Base-by-base conservation (phyloP, 1,284 basidiomycete species). In the Pterula multifida region DNA sequence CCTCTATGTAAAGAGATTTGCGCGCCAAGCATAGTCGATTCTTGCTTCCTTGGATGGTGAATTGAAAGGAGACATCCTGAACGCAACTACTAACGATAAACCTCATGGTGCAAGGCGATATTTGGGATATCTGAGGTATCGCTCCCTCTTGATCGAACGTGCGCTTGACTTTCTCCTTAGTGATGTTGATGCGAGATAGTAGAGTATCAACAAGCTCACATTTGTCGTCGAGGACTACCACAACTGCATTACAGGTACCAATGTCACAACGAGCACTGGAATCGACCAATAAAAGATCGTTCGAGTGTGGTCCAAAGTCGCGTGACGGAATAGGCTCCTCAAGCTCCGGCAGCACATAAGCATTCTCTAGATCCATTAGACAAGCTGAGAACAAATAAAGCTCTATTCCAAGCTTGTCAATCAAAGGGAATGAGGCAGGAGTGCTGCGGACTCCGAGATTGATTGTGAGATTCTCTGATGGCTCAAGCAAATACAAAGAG, bases 11-110 rank as follows among this genome's bases (percentile, higher is more conserved):
- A 13, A 52, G 48, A 1, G 61, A 65, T 51, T 60, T 63, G 21
- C 65, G 55, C 3, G 64, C 63, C 12, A 66, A 45, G 1, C 64
- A 55, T 3, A 64, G 50, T 36, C 53, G 58, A 47, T 55, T 32
- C 32, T 61, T 54, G 4, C 56, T 58, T 9, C 62, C 66, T 2
- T 58, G 51, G 3, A 70, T 55, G 3, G 67, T 65, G 46, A 65
- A 62, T 9, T 68, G 66, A 52, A 60, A 69, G n/a, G 54, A 26
- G 9, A 69, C 50, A 26, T 58, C 52, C 47, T 68, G 64, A 0
- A n/a, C 36, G 25, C 50, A 51, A 2, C 49, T 49, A 0, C 58
- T 62, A n/a, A 72, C 26, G 0, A 51, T 49, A 4, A 71, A 51
- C 19, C 55, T 48, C 52, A 71, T 58, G 1, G 57, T 55, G 51